phyloP scores from a whole-genome alignment of 2,329 filamentous ascomycete genomes.

The Cladosporium sp. region DNA sequence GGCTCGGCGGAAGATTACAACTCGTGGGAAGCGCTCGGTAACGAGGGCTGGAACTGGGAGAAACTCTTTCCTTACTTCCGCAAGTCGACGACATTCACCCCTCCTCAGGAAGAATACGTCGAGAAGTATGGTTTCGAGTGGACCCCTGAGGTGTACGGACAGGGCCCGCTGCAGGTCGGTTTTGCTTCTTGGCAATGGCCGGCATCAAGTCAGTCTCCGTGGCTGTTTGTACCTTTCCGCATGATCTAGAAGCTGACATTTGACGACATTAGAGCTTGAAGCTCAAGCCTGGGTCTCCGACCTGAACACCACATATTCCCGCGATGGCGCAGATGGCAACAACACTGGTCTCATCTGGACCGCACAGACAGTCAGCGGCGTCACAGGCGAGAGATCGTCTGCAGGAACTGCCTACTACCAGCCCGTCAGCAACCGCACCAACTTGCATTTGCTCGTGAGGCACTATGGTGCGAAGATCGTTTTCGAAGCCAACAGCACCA shows the following conservation, averaged over 20 bases:
- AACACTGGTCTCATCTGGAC: conserved; percentile 11
- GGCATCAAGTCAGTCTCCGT: background rate
- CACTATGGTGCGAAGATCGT: conserved; percentile 6
- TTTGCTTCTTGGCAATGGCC: conserved; percentile 17
- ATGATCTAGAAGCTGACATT: background rate
- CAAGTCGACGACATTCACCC: conserved; percentile 31
- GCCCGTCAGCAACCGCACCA: conserved; percentile 19
- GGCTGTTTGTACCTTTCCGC: no score
- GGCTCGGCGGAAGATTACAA: conserved; percentile 5
- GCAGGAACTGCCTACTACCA: conserved; percentile 10
- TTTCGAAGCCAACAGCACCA: conserved; percentile 4
- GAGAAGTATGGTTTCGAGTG: conserved; percentile 11
- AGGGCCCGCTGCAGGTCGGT: conserved; percentile 11
- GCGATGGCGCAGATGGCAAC: conserved; percentile 7
- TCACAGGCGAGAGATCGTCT: conserved; percentile 41
- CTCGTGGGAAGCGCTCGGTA: conserved; percentile 36
- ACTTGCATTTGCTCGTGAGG: conserved; percentile 36
- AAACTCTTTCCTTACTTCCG: conserved; percentile 37
- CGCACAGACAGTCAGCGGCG: conserved; percentile 6
- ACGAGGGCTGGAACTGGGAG: conserved; percentile 43
- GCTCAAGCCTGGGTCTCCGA: conserved; percentile 1
- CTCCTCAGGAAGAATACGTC: conserved; percentile 5
- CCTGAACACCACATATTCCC: background rate
- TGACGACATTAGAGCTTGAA: background rate
- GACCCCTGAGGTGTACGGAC: conserved; percentile 7